Conservation (phyloP, 2,329 filamentous ascomycete species). For the Penicillium sp. region DNA sequence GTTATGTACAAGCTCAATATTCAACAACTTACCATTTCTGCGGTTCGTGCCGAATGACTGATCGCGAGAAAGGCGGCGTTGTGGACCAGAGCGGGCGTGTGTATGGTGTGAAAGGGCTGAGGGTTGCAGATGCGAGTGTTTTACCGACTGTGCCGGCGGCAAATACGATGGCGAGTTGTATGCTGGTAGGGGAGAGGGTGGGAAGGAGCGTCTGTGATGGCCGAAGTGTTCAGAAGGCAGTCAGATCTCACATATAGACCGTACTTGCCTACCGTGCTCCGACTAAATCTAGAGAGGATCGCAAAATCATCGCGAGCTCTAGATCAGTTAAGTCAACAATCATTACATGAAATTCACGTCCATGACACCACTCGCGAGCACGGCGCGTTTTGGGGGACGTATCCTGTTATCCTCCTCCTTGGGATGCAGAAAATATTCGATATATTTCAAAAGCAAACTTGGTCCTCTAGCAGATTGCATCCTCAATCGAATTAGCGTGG, state of each 20-base stretch:
- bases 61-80: neutral
- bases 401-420: no score
- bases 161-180: neutral
- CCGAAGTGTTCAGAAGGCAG: neutral
- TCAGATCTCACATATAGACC: neutral
- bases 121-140: neutral
- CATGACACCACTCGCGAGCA: no score
- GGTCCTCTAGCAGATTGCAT: no score
- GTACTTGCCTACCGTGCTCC: conserved; percentile 40
- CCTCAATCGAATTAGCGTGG: no score
- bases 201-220: neutral
- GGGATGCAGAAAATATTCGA: no score
- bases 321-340: no score
- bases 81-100: neutral
- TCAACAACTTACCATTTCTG: neutral
- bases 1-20: neutral
- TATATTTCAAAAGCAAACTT: no score
- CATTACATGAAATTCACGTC: no score
- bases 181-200: neutral
- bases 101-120: neutral
- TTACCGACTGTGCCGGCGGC: neutral
- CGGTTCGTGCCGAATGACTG: neutral
- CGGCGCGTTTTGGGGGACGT: no score
- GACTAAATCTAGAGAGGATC: conserved; percentile 17
- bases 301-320: no score